A percentile compares a stretch with the other conserved stretches of the same genome.
Conservation (phyloP, 108 stramenopile genomes). For the Hondaea fermentalgiana region DNA sequence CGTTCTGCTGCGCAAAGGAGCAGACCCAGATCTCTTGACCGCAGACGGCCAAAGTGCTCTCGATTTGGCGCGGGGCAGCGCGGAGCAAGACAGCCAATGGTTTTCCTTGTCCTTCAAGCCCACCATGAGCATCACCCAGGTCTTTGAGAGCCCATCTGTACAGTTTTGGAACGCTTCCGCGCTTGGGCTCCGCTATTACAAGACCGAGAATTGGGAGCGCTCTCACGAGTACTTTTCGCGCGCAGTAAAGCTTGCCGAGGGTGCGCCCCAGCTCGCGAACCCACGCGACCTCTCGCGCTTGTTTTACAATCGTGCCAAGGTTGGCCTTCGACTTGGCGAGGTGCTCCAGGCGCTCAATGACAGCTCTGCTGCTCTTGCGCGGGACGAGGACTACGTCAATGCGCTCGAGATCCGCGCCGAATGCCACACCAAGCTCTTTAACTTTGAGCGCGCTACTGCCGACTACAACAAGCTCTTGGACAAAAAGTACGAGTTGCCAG, state of each 20-base stretch:
- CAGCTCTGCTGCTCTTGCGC: not conserved
- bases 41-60: not conserved
- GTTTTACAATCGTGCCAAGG: not conserved
- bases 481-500: not conserved
- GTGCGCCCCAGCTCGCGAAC: not conserved
- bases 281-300: not conserved
- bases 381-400: not conserved
- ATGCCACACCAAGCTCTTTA: not conserved
- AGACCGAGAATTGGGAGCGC: not conserved
- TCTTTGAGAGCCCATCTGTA: not conserved
- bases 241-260: not conserved
- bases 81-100: not conserved
- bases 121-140: not conserved
- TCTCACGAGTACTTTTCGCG: not conserved
- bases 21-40: not conserved
- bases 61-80: not conserved
- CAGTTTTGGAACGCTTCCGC: not conserved
- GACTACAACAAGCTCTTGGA: not conserved
- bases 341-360: not conserved
- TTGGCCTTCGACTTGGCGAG: not conserved
- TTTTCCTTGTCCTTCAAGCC: not conserved
- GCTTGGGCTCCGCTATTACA: not conserved
- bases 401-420: not conserved
- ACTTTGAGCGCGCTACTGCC: not conserved
- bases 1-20: not conserved